phyloP scores from a whole-genome alignment of 2,329 filamentous ascomycete genomes.

The Neopestalotiopsis rosae region DNA sequence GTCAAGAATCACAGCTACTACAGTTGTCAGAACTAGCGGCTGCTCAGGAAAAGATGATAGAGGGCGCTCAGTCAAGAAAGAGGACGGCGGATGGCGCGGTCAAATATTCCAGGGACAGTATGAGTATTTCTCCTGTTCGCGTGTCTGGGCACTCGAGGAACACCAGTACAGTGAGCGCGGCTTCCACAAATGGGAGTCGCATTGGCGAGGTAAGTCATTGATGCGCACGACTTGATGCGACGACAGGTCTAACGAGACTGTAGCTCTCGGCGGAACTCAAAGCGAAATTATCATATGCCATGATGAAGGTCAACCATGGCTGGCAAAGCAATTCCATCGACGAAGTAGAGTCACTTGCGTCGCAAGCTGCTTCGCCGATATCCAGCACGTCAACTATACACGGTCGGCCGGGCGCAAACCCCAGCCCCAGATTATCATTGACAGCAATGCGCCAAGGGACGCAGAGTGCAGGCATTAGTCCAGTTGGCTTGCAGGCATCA shows the following conservation, averaged over 20 bases:
- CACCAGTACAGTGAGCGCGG: slow-evolving; percentile 69
- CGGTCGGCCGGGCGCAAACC: slow-evolving; percentile 54
- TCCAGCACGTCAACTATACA: slow-evolving; percentile 63
- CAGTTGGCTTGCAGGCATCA: slow-evolving; percentile 28
- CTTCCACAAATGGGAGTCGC: slow-evolving; percentile 68
- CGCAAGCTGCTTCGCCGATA: slow-evolving; percentile 68
- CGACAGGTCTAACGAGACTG: slow-evolving; percentile 9
- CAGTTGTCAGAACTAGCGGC: slow-evolving; percentile 65
- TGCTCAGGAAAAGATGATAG: slow-evolving; percentile 53
- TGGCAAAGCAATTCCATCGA: slow-evolving; percentile 82
- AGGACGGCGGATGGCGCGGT: slow-evolving; percentile 78
- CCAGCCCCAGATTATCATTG: slow-evolving; percentile 56
- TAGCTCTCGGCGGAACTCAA: slow-evolving; percentile 65
- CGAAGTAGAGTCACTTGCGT: slow-evolving; percentile 77
- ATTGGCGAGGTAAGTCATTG: slow-evolving; percentile 75
- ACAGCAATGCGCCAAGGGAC: slow-evolving; percentile 41
- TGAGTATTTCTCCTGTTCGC: slow-evolving; percentile 52
- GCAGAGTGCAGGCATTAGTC: slow-evolving; percentile 37
- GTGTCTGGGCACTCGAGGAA: slow-evolving; percentile 69
- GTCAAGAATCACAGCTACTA: slow-evolving; percentile 61
- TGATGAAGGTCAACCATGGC: slow-evolving; percentile 90
- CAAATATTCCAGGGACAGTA: slow-evolving; percentile 55
- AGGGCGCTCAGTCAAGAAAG: slow-evolving; percentile 61
- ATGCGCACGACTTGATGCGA: neutral
- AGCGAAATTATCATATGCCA: slow-evolving; percentile 87